Base-by-base conservation (phyloP, 2,329 filamentous ascomycete genomes). In the Penicillium sp. region DNA sequence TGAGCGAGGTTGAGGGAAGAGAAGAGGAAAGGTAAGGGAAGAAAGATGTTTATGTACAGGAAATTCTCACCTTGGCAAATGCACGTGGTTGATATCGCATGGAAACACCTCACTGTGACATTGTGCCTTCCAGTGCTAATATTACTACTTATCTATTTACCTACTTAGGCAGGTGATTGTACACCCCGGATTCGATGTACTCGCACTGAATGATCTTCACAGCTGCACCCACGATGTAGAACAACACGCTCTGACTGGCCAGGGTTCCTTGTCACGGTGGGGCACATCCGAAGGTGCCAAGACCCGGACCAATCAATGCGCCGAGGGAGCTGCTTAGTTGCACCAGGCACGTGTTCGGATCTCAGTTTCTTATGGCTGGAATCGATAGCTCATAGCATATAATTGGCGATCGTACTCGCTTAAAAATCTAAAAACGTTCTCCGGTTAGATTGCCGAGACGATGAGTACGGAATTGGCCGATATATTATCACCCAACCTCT, bases 191-290 rank as follows among this genome's bases (percentile, higher is more conserved):
- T 10, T 9, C n/a, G 7, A 10, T 37, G n/a, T 42, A 28, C 40
- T 20, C 3, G 15, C 27, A 31, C 23, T 47, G 44, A 47, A 47
- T 47, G 45, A 47, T 42, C 39, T 10, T 47, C 24, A 18, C n/a
- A 20, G 29, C 24, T 47, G 13, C 18, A 12, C 31, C 24, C 45
- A 47, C 45, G 45, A 10, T 47, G 38, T 24, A 7, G 4, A 42
- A 29, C 13, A 8, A 10, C 5, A 12, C 4, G 1, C 7, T 15
- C 5, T 42, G 31, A 47, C 42, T 47, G 31, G 39, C 12, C 25
- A 3, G 13, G 3, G 9, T 20, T 8, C 13, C n/a, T 28, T 31
- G 41, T 13, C 15, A 24, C 7, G 4, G 7, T 13, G 27, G 41
- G 24, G 25, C 25, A 27, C 28, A 43, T 18, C 37, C 37, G 12